phyloP scores from a whole-genome alignment of 129 eudicot genomes.

The Flaveria linearis region DNA sequence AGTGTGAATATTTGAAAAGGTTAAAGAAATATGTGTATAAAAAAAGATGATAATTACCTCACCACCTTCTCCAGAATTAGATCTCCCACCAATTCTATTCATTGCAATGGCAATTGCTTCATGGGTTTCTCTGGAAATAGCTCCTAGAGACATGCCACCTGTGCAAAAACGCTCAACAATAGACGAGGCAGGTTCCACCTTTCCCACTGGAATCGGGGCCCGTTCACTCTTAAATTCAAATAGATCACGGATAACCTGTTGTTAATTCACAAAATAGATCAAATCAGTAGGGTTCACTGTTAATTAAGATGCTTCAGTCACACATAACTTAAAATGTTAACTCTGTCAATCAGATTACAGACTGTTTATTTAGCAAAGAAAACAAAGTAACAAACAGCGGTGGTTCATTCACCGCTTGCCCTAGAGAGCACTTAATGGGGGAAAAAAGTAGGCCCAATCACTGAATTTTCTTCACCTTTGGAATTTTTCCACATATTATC shows the following conservation, averaged over 20 bases:
- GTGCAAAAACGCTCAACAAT: conserved; percentile 95
- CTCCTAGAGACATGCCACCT: conserved; percentile 99
- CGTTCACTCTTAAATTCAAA: conserved; percentile 91
- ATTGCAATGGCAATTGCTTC: conserved; percentile 99
- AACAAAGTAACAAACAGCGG: no score
- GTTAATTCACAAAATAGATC: background rate
- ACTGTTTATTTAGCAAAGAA: no score
- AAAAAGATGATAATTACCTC: conserved; percentile 55
- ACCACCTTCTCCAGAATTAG: conserved; percentile 99
- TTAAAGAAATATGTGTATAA: background rate
- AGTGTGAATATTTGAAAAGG: background rate
- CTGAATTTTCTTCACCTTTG: background rate
- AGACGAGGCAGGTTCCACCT: conserved; percentile 87
- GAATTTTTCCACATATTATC: background rate
- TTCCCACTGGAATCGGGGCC: conserved; percentile 93
- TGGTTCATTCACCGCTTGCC: conserved; percentile 2
- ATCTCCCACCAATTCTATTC: conserved; percentile 95
- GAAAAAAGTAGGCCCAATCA: background rate
- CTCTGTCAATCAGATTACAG: background rate
- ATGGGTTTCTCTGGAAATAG: conserved; percentile 98
- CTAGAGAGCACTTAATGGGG: background rate
- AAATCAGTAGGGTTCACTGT: background rate
- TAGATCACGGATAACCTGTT: conserved; percentile 95
- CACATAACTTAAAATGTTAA: background rate
- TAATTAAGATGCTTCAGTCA: background rate